Base-by-base conservation (phyloP, 1,284 basidiomycete species). In the Apiotrichum sp. region DNA sequence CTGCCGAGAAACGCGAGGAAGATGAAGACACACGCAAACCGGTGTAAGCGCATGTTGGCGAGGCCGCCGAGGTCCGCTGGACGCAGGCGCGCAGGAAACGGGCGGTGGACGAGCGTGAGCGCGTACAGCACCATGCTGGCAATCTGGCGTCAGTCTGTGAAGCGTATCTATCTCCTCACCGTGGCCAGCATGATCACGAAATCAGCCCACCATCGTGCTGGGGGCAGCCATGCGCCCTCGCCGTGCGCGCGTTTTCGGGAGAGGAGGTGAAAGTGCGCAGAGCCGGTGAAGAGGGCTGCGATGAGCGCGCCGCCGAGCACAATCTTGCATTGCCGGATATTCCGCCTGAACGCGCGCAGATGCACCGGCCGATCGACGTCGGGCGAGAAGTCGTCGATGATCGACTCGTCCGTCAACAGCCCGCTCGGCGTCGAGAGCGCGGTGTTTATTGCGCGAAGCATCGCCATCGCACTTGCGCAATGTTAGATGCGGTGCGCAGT, bases 31-130 rank as follows among this genome's bases (percentile, higher is more conserved):
- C 49, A 51, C 2, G 51, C 31, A 4, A 49, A 8, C 9, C 54
- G 51, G 49, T 61, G 59, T 9, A 58, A 16, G 8, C 54, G 44
- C 56, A 61, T 58, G 52, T 61, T 61, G 4, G 48, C 48, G 5
- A 56, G 54, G 1, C 22, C 35, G 40, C 62, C 62, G 32, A 63
- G 53, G 55, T 55, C 47, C 40, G 49, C 50, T 42, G 51, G 50
- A 36, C 58, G 54, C 41, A 53, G 44, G 32, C 49, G 47, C 13
- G 56, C 51, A 8, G 62, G 64, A 52, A 62, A 65, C 6, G 72
- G 64, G 47, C 66, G 63, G 14, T 62, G 61, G 38, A 70, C 62
- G 9, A 74, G 48, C n/a, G 64, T 59, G 6, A 41, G 31, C 7
- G 33, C 10, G n/a, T 56, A 43, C 4, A 61, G 40, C 10, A 16